Base-by-base conservation (phyloP, 345 rosid genomes). In the Salix dunnii region DNA sequence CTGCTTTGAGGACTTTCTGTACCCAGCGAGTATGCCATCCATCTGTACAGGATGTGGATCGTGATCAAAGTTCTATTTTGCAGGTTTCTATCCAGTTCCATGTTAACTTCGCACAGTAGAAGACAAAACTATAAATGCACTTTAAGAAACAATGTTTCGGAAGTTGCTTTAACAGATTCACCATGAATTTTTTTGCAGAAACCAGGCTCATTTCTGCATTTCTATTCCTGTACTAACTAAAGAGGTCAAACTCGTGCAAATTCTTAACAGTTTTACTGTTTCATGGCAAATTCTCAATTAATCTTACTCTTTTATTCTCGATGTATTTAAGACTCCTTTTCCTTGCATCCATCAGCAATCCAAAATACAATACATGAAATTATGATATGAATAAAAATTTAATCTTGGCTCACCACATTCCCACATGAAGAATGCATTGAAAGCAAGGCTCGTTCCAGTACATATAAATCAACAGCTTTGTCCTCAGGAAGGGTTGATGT, bases 381-480 rank as follows among this genome's bases (percentile, higher is more conserved):
- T 38, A 42, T 20, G 60, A 67, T 7, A 25, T 21, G 27, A 55
- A 4, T 42, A 9, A 78, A 66, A 43, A 11, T 0, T 17, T n/a
- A 61, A 30, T 65, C 61, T 23, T 33, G 18, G 49, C 87, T 85
- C 88, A 96, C 98, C 97, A 96, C 99, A 82, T 96, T 89, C 77
- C 98, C 97, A 58, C 99, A 96, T 12, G 94, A 88, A 53, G 98
- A 96, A 84, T 94, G 99, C 98, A 94, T 88, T 0, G 97, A 91
- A 72, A 96, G 86, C 77, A 94, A 86, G 6, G 97, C 98, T 86
- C 99, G 85, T 84, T 96, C 98, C 16, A 96, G 97, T 9, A 94
- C 98, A 80, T 96, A 96, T 67, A 96, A 82, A 80, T 94, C 98
- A 72, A 96, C 98, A 72, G 97, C 97, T 83, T 91, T 96, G 81